Conservation (phyloP, 768 basidiomycete species). For the Suillus plorans region DNA sequence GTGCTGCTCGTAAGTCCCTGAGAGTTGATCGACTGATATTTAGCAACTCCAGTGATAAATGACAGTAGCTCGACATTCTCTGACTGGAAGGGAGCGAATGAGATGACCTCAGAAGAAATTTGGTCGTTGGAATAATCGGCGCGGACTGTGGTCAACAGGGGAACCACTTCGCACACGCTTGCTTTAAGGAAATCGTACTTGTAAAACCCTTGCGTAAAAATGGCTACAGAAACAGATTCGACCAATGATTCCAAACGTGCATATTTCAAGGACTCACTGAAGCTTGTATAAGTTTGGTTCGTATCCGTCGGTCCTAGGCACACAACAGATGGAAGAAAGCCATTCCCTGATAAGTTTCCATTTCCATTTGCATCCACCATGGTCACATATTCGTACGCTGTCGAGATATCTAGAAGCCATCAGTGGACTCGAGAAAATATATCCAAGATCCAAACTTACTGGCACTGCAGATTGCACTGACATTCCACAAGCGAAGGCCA, state of each 20-base stretch:
- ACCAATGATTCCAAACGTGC: neutral
- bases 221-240: neutral
- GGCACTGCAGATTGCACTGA: conserved; percentile 1
- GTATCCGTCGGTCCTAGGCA: conserved; percentile 8
- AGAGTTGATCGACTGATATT: conserved; percentile 9
- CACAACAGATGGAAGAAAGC: conserved; percentile 10
- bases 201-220: conserved; percentile 3
- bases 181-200: conserved; percentile 10
- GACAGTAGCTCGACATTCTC: conserved; percentile 10
- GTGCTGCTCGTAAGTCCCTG: conserved; percentile 17
- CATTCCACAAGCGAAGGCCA: conserved; percentile 4
- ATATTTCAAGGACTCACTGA: conserved; percentile 7
- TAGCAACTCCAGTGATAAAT: conserved; percentile 14
- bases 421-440: neutral
- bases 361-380: neutral
- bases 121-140: conserved; percentile 6
- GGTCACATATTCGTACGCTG: conserved; percentile 7
- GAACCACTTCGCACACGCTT: conserved; percentile 12
- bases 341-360: neutral
- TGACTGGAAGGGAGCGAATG: neutral
- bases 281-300: neutral
- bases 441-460: neutral
- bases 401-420: neutral
- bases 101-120: neutral
- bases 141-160: conserved; percentile 9